Evolutionary conservation across 1,284 basidiomycete species (phyloP), one percentile per base, ranked within the genome.

Genomic region (Grifola frondosa): DNA sequence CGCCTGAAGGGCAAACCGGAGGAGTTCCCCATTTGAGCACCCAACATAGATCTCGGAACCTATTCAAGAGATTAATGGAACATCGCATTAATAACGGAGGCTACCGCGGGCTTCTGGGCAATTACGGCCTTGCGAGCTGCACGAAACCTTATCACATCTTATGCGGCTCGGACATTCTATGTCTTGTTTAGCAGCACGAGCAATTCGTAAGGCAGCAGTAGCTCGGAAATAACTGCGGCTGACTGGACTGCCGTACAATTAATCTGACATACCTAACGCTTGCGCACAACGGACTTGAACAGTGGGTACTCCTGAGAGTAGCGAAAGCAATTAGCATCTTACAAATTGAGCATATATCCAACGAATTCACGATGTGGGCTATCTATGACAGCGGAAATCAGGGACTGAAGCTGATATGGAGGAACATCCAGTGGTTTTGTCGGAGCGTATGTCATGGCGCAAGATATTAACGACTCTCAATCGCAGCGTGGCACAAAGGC

Each of bases 1-100:
- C 3, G 71, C 69, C 53, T 83, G 81, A 8, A 88, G 64, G 2
- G 79, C 72, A 54, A 80, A 88, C 5, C 85, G 77, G 30, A 88
- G 62, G 7, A 89, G 68, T 49, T 86, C 78, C 17, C 86, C 86
- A 48, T 86, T 85, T 10, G 79, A 77, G 54, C 81, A 86, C 21
- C 86, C 86, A 9, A 84, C 73, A 46, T 88, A 88, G 22, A 88
- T 79, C 54, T 89, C 87, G 20, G 81, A 78, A 16, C 81, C 86
- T 65, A n/a, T n/a, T n/a, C 28, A 2, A n/a, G n/a, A n/a, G n/a
- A n/a, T n/a, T n/a, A n/a, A n/a, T 78, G 22, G 19, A 20, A 6
- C 5, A 30, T 36, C 9, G 33, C 15, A 15, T n/a, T n/a, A n/a
- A n/a, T n/a, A n/a, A n/a, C n/a, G n/a, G n/a, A n/a, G n/a, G n/a